Base-by-base conservation (phyloP, 805 yeast genomes). In the Clavispora fructus region DNA sequence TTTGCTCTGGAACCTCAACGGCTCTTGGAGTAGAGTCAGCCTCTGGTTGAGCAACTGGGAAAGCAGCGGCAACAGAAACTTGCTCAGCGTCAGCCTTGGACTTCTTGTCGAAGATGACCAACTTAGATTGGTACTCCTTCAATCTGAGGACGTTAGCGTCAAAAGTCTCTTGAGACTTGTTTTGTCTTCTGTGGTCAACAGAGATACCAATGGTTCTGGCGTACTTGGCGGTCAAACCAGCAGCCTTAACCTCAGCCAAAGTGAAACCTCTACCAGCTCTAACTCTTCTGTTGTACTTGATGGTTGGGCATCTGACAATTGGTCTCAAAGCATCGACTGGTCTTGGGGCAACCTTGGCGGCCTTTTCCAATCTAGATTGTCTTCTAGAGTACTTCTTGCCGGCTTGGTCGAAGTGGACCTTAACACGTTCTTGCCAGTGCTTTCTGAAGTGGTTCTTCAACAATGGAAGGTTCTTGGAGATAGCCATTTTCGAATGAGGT, bases 361-460 rank as follows among this genome's bases (percentile, higher is more conserved):
- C 96, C 82, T 87, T 91, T 66, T 85, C 67, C 71, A 87, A 85
- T 80, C 99, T 89, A 62, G 96, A 86, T 62, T 78, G 80, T 81
- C 99, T 87, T 85, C 99, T 90, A 60, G 95, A 84, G 69, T 79
- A 90, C 85, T 94, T 94, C 85, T 92, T 90, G 76, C 99, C 99
- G 71, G 99, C 97, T 83, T 94, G 99, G 92, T 94, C 97, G 74
- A 94, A 87, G 90, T 95, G 99, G 69, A 89, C 97, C 76, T 82
- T 88, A 83, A 94, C 99, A 73, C 98, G 88, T 79, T 89, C 96
- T 82, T 94, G 98, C 99, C 99, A 94, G 96, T 92, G 92, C 88
- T 92, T 92, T 84, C 97, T 87, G 96, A 92, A 92, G 83, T 94
- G 99, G 86, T 92, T 92, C 86, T 88, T 89, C 84, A 88, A 87